Base-by-base conservation (phyloP, 345 rosid species). In the Melaleuca alternifolia region DNA sequence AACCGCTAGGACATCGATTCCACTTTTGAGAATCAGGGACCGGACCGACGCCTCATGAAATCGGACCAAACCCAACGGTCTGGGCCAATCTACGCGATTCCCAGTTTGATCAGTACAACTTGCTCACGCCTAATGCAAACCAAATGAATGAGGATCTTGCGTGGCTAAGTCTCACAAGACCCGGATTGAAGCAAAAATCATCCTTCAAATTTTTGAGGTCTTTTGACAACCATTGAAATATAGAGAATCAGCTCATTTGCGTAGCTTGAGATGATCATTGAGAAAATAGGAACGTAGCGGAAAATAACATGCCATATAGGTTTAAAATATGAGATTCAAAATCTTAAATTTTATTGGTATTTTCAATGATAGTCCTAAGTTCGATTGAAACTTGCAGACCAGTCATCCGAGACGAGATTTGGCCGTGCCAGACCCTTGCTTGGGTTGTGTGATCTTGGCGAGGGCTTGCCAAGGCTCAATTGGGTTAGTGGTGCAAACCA, bases 301-400 rank as follows among this genome's bases (percentile, higher is more conserved):
- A 26, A 26, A 26, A 57, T 0, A 5, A 57, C 15, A 57, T 57
- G 15, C 4, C 41, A 4, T 2, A 41, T 2, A 41, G 41, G 4
- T 41, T 5, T 57, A 26, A 11, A 57, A 26, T 57, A 57, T 57
- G 30, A n/a, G 15, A 57, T 28, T 57, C 7, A 2, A 57, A 57
- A 57, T 57, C 30, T 57, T 57, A 14, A 57, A 26, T 57, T 57
- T 57, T 57, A 15, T 57, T 57, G 0, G 1, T 3, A 3, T 7
- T 24, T 24, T 57, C 7, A 26, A 7, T 3, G 0, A 57, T 0
- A 0, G 7, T 57, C 6, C 0, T 11, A 11, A 57, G 12, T 26
- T 57, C 24, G 6, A 57, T 57, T 26, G n/a, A 57, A 26, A 26
- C 0, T 3, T 7, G 13, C n/a, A 12, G 4, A 28, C 2, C 2